Evolutionary conservation across 2,329 filamentous ascomycete genomes (phyloP).

Genomic region (Chrysosporium keratinophilum): DNA sequence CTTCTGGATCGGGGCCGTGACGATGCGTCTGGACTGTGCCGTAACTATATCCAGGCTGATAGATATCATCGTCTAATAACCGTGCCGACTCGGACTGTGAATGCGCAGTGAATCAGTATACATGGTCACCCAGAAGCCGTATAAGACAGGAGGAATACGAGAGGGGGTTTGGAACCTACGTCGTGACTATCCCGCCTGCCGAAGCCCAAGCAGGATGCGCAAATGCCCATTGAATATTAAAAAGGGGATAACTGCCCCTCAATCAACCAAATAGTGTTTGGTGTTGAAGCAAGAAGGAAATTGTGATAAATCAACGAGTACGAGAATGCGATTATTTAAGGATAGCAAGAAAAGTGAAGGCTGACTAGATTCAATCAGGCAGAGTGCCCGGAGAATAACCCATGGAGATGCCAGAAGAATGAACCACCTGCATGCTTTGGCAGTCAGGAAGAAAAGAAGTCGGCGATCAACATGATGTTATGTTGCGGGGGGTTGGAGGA

Average conservation of each 20-base stretch:
- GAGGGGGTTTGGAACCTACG: conserved; percentile 19
- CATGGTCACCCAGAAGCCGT: neutral
- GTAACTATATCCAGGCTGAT: conserved; percentile 37
- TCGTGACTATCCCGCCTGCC: conserved; percentile 33
- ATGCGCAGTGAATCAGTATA: neutral
- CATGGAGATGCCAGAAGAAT: conserved; percentile 11
- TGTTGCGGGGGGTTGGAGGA: neutral
- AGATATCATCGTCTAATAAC: conserved; percentile 37
- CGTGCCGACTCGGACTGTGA: conserved; percentile 36
- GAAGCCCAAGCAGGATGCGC: conserved; percentile 33
- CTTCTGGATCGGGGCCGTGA: conserved; percentile 34
- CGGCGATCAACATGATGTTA: neutral
- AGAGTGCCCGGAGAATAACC: conserved; percentile 10
- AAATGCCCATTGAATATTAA: conserved; percentile 33
- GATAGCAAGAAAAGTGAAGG: neutral
- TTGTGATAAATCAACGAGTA: neutral
- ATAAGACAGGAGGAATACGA: neutral
- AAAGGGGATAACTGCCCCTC: neutral
- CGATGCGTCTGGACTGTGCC: conserved; percentile 33
- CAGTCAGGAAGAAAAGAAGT: conserved; percentile 1
- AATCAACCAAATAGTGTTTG: neutral
- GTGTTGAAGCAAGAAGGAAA: neutral
- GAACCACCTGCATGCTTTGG: conserved; percentile 2
- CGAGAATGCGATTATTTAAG: neutral
- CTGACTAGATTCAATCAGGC: conserved; percentile 9